Evolutionary conservation across 495 filamentous ascomycete genomes (phyloP), one percentile per base, ranked within the genome.

Genomic region (Lentithecium fluviatile): DNA sequence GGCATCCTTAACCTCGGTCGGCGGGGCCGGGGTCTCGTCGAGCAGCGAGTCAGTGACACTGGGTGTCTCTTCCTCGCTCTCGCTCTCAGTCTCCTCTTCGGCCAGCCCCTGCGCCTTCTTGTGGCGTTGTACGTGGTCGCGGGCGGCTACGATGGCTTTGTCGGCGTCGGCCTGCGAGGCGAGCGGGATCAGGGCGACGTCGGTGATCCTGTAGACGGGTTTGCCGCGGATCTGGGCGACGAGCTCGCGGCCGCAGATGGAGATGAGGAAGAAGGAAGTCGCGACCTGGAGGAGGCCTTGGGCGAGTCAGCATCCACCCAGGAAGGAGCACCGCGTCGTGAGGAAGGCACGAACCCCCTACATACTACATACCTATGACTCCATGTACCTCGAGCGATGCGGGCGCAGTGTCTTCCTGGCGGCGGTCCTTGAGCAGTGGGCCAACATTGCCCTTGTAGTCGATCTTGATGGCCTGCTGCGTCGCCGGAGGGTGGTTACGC

Each of bases 141-240:
- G 80, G 0, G 90, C 88, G 50, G 84, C 80, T 2, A 75, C 65
- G 37, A 97, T 86, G 5, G 90, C 85, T 13, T 79, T 79, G 60
- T 78, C 78, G 5, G 94, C 93, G 21, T 93, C 90, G 40, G 68
- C 69, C 62, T 85, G 85, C 15, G 87, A 94, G 13, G 87, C 81
- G 17, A 92, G 83, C 0, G 94, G 94, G 19, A 95, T 95, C 23
- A 98, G 77, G 0, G 91, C 86, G 29, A 98, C 86, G 62, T 91
- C 89, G 54, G 85, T 89, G 45, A 96, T 80, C 42, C 88, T 84
- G 70, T 95, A 97, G 52, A 97, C 77, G 2, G 92, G 88, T 46
- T 83, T 84, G 15, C 89, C 89, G 52, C 84, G 83, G 49, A 97
- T 85, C 58, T 89, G 84, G 0, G 94, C 94, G 48, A 97, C 92